Base-by-base conservation (phyloP, 805 yeast species). In the Metschnikowia chrysomelidarum region DNA sequence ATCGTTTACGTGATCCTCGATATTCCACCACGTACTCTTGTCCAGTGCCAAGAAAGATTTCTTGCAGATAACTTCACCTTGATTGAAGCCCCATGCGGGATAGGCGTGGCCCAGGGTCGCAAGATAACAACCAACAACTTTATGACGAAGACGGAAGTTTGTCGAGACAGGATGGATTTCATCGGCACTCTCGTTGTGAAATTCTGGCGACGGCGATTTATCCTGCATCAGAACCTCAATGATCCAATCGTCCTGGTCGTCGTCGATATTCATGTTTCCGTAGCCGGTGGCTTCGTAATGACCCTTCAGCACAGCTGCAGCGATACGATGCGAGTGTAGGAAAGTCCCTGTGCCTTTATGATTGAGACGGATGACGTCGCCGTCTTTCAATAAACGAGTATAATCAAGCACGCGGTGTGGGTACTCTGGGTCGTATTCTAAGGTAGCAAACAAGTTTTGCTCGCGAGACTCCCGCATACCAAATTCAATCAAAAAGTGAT, bases 211-310 rank as follows among this genome's bases (percentile, higher is more conserved):
- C 11, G 75, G 57, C 35, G 71, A 54, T 31, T 30, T 35, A 47
- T 64, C 67, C 56, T 84, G 91, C 30, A 76, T 76, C 37, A 78
- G 84, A 46, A 93, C 72, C 63, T 91, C 96, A 27, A 91, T 68
- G 24, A 82, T 65, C 98, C 98, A 93, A 60, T 93, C 82, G 57
- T 89, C 97, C 53, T 85, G 84, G 4, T 59, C 59, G 53, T 91
- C 98, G 42, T 93, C 91, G 41, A 78, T 57, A 0, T 73, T 67
- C 30, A 73, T 70, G 44, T 77, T 75, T 38, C 96, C 95, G 55
- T 87, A 87, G 53, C 96, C 85, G 8, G 96, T 77, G 11, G 87
- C 96, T 66, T 93, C 99, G 65, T 71, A 82, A 34, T 75, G 75
- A 23, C 71, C 61, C 37, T 72, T 75, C 40, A 83, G 67, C 10